These are phyloP conservation scores for Phaeosphaeria sp. DNA, from an alignment of 2,329 filamentous ascomycete genomes.

Conservation along the genomic window DNA sequence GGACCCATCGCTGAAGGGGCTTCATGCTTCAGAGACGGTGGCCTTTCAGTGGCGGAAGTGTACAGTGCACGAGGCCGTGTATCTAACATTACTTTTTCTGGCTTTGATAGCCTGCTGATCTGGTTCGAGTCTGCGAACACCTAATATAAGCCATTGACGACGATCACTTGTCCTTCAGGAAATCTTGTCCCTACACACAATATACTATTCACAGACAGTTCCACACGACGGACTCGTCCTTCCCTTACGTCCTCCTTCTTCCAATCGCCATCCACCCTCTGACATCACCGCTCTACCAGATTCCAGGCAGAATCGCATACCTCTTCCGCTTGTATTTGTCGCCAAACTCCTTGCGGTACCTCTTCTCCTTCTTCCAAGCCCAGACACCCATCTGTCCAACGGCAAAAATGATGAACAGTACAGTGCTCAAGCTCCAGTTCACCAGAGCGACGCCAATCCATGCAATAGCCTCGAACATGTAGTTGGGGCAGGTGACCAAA, in stretches of 20 bases:
- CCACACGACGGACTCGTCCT: background rate
- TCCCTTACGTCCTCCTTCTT: background rate
- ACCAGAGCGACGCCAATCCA: slow-evolving; percentile 86
- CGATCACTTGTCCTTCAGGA: background rate
- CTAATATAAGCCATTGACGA: background rate
- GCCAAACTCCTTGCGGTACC: slow-evolving; percentile 89
- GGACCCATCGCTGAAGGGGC: background rate
- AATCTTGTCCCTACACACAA: background rate
- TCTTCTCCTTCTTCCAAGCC: slow-evolving; percentile 90
- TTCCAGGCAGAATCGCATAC: slow-evolving; percentile 79
- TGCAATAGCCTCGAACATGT: slow-evolving; percentile 87
- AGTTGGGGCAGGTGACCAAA: slow-evolving; percentile 94
- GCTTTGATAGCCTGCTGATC: background rate
- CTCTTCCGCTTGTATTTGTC: slow-evolving; percentile 96
- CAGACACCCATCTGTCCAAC: slow-evolving; percentile 82
- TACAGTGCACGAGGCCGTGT: background rate
- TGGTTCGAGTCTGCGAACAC: background rate
- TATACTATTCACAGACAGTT: background rate
- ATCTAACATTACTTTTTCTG: background rate
- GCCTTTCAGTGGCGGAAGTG: background rate
- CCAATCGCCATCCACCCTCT: background rate
- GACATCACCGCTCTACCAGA: slow-evolving; percentile 59
- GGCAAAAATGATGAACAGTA: slow-evolving; percentile 77
- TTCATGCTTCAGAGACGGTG: background rate
- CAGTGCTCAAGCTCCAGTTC: slow-evolving; percentile 78